These are phyloP conservation scores for Candida sphagnicola DNA, from an alignment of 805 yeast species.

Conservation along the genomic window DNA sequence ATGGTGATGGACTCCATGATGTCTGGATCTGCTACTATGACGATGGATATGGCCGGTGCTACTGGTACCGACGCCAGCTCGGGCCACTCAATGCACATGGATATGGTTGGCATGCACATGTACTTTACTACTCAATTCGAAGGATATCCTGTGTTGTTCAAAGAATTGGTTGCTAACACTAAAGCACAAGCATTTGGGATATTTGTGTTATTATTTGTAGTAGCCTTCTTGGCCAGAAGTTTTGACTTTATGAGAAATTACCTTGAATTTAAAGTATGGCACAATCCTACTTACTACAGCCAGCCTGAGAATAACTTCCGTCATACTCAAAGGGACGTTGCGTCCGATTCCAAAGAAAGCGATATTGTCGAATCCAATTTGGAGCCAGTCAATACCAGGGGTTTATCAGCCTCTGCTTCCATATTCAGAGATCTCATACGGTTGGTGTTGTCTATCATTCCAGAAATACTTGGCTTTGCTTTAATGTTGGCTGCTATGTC, in stretches of 20 bases:
- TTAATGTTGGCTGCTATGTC: conserved; percentile 80
- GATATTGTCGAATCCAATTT: conserved; percentile 5
- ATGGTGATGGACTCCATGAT: conserved; percentile 11
- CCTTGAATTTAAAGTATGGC: conserved; percentile 65
- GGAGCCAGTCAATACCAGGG: conserved; percentile 6
- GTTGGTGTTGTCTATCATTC: conserved; percentile 50
- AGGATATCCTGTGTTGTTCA: conserved; percentile 62
- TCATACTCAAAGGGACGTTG: background rate
- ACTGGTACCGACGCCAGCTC: conserved; percentile 1
- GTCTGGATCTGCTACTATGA: conserved; percentile 7
- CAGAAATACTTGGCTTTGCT: conserved; percentile 66
- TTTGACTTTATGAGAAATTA: conserved; percentile 56
- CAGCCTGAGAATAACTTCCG: conserved; percentile 4
- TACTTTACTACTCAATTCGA: conserved; percentile 48
- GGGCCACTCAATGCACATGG: conserved; percentile 10
- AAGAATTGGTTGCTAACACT: conserved; percentile 46
- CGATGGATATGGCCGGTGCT: conserved; percentile 10
- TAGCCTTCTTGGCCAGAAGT: conserved; percentile 58
- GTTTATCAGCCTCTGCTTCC: conserved; percentile 14
- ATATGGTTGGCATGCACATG: conserved; percentile 48
- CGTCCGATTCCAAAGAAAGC: background rate
- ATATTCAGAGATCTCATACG: conserved; percentile 53
- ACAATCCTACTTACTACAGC: conserved; percentile 30
- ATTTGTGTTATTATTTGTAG: conserved; percentile 55
- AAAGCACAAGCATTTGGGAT: conserved; percentile 72